Conservation (phyloP, 345 rosid species). For the Citrus sinensis region DNA sequence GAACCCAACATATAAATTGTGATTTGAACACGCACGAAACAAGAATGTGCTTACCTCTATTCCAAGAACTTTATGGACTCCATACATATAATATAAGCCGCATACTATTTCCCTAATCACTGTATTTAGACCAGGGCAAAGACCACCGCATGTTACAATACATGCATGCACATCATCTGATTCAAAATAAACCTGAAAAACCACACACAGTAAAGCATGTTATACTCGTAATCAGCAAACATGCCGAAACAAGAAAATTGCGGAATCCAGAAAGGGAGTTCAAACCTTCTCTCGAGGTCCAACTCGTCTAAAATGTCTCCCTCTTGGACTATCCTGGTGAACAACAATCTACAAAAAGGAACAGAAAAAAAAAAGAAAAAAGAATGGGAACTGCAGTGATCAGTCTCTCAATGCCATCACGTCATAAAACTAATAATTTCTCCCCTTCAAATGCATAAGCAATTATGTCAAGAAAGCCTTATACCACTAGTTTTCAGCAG, state of each 20-base stretch:
- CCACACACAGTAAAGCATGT: background rate
- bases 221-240: background rate
- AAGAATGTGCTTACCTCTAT: constrained; percentile 52
- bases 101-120: constrained; percentile 84
- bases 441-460: background rate
- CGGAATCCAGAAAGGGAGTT: background rate
- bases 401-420: background rate
- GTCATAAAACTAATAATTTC: background rate
- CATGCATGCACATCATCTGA: constrained; percentile 83
- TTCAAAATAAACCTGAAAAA: constrained; percentile 58
- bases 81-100: constrained; percentile 72
- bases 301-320: constrained; percentile 84
- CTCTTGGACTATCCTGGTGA: constrained; percentile 72
- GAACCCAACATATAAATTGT: background rate
- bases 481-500: too few species aligned
- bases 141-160: constrained; percentile 89
- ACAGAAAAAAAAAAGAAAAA: background rate
- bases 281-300: constrained; percentile 88
- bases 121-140: constrained; percentile 88
- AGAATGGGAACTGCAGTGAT: background rate
- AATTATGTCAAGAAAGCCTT: background rate
- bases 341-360: constrained; percentile 54
- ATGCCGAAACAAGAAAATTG: background rate
- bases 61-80: constrained; percentile 69
- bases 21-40: background rate